These are phyloP conservation scores for Rhynchosporium graminicola DNA, from an alignment of 2,329 filamentous ascomycete species.

Conservation along the genomic window DNA sequence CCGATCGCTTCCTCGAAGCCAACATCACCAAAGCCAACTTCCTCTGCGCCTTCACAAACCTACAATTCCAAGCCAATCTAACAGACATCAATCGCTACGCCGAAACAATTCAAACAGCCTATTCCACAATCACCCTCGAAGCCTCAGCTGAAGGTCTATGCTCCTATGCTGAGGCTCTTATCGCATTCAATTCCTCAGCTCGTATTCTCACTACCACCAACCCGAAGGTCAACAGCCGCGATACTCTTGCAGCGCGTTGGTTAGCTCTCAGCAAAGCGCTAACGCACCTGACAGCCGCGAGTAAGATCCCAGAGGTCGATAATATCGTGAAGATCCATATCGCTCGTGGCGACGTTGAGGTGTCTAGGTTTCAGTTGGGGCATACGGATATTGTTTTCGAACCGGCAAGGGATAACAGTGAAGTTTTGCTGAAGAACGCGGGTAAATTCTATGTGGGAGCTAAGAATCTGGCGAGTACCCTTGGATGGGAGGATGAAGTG, in stretches of 20 bases:
- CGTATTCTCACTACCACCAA: conserved; percentile 40
- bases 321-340: conserved; percentile 55
- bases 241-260: conserved; percentile 47
- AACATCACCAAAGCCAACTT: conserved; percentile 58
- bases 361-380: conserved; percentile 54
- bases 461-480: conserved; percentile 39
- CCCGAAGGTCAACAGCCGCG: conserved; percentile 10
- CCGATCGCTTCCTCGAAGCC: conserved; percentile 50
- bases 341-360: conserved; percentile 55
- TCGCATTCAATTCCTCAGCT: conserved; percentile 49
- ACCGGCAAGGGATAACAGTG: conserved; percentile 46
- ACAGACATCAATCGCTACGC: conserved; percentile 56
- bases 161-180: conserved; percentile 57
- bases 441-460: conserved; percentile 59
- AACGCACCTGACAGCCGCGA: conserved; percentile 50
- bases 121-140: not conserved
- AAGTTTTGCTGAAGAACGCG: conserved; percentile 55
- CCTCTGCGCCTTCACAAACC: conserved; percentile 55
- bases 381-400: conserved; percentile 44
- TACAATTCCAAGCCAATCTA: conserved; percentile 53
- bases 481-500: conserved; percentile 46
- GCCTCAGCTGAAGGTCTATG: conserved; percentile 48
- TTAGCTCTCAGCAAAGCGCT: conserved; percentile 53
- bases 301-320: conserved; percentile 51
- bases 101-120: conserved; percentile 36